Percentiles rank a stretch among this genome's conserved stretches.
phyloP scores from a whole-genome alignment of 805 yeast genomes.

The Tetrapisispora nanseiensis region DNA sequence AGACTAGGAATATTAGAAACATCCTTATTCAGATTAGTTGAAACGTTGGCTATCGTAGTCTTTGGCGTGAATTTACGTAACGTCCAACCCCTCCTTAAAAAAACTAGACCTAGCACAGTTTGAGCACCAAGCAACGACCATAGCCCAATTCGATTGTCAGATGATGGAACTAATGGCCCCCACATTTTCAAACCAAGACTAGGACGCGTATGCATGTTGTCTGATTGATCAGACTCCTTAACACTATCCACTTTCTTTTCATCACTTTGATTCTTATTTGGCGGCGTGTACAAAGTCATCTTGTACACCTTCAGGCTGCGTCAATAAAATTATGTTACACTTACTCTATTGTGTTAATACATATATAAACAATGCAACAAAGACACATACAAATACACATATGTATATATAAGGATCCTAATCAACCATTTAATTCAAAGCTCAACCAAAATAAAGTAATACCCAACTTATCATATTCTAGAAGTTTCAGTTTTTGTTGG shows the following conservation, averaged over 20 bases:
- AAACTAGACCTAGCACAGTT: slow-evolving; percentile 36
- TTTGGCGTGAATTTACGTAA: slow-evolving; percentile 4
- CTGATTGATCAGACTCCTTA: slow-evolving; percentile 2
- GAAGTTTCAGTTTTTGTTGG: too few relatives aligned
- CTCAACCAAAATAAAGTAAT: too few relatives aligned
- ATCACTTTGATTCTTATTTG: slow-evolving; percentile 7
- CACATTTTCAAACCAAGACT: slow-evolving; percentile 50
- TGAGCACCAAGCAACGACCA: slow-evolving; percentile 45
- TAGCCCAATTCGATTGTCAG: slow-evolving; percentile 50
- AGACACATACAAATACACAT: too few relatives aligned
- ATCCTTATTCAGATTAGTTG: slow-evolving; percentile 11
- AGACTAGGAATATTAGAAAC: slow-evolving; percentile 28
- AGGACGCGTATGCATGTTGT: slow-evolving; percentile 37
- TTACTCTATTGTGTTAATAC: too few relatives aligned
- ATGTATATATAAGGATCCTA: too few relatives aligned
- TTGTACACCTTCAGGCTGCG: too few relatives aligned
- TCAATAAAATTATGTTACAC: too few relatives aligned
- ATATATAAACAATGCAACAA: too few relatives aligned
- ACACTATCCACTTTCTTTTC: slow-evolving; percentile 8
- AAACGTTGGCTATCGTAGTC: background rate
- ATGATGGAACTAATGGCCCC: slow-evolving; percentile 69
- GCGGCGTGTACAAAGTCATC: slow-evolving; percentile 27
- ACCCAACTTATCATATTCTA: too few relatives aligned
- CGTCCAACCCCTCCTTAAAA: slow-evolving; percentile 16
- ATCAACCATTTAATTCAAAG: too few relatives aligned